Conservation (phyloP, 176 grass and related monocot species). For the Rhynchospora tenuis region DNA sequence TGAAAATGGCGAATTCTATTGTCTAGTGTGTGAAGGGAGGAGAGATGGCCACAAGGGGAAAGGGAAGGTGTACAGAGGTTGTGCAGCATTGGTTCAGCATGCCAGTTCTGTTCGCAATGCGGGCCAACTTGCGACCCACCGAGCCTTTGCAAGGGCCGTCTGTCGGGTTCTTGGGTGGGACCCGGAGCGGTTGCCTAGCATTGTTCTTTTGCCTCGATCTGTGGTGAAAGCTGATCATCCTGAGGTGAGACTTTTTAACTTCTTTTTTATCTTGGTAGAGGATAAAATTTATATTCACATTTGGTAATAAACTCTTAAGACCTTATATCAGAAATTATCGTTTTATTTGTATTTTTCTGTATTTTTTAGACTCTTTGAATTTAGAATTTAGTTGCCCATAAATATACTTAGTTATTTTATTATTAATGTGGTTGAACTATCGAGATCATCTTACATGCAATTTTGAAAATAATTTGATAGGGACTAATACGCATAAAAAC, state of each 20-base stretch:
- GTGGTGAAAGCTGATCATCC: neutral
- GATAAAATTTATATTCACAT: neutral
- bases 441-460: neutral
- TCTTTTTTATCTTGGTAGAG: neutral
- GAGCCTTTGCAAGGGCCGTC: conserved; percentile 39
- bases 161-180: conserved; percentile 65
- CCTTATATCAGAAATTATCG: neutral
- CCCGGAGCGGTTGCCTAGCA: conserved; percentile 31
- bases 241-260: neutral
- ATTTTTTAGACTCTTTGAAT: neutral
- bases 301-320: neutral
- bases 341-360: neutral
- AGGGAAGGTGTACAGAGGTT: conserved; percentile 31
- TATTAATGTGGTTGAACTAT: neutral
- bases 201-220: conserved; percentile 29
- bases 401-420: neutral
- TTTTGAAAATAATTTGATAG: neutral
- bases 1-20: conserved; percentile 44
- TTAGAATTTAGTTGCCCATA: neutral
- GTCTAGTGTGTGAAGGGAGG: conserved; percentile 49
- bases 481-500: neutral
- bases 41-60: conserved; percentile 24
- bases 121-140: conserved; percentile 37
- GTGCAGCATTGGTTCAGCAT: conserved; percentile 48
- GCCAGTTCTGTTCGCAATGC: conserved; percentile 20